Percentiles rank a stretch among this genome's conserved stretches.
phyloP scores from a whole-genome alignment of 345 rosid genomes.

The Brassica rapa region DNA sequence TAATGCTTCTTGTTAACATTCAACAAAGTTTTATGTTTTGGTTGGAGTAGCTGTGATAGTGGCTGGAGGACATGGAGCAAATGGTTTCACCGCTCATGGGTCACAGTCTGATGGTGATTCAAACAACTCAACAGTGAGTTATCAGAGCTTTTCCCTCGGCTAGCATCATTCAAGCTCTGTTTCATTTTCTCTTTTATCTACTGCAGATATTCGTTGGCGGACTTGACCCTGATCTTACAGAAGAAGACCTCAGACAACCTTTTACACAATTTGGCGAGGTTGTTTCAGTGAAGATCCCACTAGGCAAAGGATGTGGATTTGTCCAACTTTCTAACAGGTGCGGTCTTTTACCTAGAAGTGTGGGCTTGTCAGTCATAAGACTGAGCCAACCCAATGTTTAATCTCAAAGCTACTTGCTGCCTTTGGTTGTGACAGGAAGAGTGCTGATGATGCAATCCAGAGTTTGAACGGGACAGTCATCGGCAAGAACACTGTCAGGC shows the following conservation, averaged over 20 bases:
- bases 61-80: constrained; percentile 81
- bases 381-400: neutral
- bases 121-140: constrained; percentile 83
- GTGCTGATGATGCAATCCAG: constrained; percentile 84
- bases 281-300: constrained; percentile 88
- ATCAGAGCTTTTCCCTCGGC: neutral
- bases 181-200: constrained; percentile 10
- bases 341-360: neutral
- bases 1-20: constrained; percentile 6
- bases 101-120: constrained; percentile 71
- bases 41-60: constrained; percentile 63
- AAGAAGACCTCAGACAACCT: constrained; percentile 84
- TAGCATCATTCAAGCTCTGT: neutral
- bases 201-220: constrained; percentile 94
- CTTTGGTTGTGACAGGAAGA: constrained; percentile 54
- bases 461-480: constrained; percentile 71
- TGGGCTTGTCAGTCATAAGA: neutral
- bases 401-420: neutral
- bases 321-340: constrained; percentile 83
- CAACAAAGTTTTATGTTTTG: constrained; percentile 10
- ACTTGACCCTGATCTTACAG: constrained; percentile 76
- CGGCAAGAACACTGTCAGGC: constrained; percentile 91
- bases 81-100: constrained; percentile 60
- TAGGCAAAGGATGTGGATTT: constrained; percentile 95
- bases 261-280: constrained; percentile 87